A percentile compares a stretch with the other conserved stretches of the same genome.
phyloP scores from a whole-genome alignment of 2,329 filamentous ascomycete genomes.

The Ophiostoma ulmi region DNA sequence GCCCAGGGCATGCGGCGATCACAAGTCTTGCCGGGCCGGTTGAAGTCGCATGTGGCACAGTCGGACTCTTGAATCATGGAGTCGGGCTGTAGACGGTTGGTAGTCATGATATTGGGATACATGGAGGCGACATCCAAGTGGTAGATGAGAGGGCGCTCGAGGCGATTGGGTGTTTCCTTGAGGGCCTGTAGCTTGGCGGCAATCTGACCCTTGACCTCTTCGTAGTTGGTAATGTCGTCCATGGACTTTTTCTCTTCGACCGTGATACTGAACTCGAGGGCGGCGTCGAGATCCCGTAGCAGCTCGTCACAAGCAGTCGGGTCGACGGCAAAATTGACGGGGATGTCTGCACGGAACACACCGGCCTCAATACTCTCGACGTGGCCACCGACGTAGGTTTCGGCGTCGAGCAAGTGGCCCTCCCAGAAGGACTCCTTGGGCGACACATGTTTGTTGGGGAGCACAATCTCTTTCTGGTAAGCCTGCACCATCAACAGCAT shows the following conservation, averaged over 20 bases:
- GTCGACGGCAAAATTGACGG: slow-evolving; percentile 90
- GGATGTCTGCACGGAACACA: slow-evolving; percentile 93
- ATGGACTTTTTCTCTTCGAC: slow-evolving; percentile 79
- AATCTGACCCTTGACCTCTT: slow-evolving; percentile 81
- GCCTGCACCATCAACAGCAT: slow-evolving; percentile 99
- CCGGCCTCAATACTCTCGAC: slow-evolving; percentile 99
- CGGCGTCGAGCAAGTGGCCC: slow-evolving; percentile 89
- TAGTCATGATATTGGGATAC: slow-evolving; percentile 99
- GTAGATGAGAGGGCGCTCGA: slow-evolving; percentile 86
- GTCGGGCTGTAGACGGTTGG: slow-evolving; percentile 92
- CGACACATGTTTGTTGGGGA: slow-evolving; percentile 93
- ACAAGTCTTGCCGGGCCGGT: slow-evolving; percentile 92
- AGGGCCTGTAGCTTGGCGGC: slow-evolving; percentile 62
- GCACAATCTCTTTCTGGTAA: slow-evolving; percentile 81
- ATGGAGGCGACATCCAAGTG: slow-evolving; percentile 98
- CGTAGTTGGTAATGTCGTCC: slow-evolving; percentile 74
- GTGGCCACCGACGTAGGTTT: slow-evolving; percentile 97
- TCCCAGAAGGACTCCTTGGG: slow-evolving; percentile 94
- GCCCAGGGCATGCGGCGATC: slow-evolving; percentile 93
- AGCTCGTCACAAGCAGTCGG: slow-evolving; percentile 84
- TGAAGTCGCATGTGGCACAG: slow-evolving; percentile 97
- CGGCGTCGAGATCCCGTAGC: slow-evolving; percentile 76
- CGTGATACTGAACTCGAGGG: slow-evolving; percentile 78
- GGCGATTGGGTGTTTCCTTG: slow-evolving; percentile 76
- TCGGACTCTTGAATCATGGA: slow-evolving; percentile 98